These are phyloP conservation scores for Epichloe hybrida DNA, from an alignment of 2,329 filamentous ascomycete genomes.

Conservation along the genomic window DNA sequence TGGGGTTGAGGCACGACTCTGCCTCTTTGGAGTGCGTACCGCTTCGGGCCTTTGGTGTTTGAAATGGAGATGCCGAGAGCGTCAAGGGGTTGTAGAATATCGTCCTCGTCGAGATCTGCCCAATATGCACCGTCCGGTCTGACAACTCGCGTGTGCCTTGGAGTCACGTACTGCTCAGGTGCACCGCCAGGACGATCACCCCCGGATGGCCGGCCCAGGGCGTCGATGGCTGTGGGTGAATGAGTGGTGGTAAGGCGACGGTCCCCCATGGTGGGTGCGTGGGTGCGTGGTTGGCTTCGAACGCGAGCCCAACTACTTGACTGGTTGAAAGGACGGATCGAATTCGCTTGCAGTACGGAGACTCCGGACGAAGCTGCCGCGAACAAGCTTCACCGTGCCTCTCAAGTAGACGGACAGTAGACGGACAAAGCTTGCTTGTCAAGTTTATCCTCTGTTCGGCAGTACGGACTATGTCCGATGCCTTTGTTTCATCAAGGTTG, in stretches of 20 bases:
- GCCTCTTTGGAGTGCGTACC: conserved; percentile 19
- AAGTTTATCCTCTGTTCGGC: too few relatives aligned
- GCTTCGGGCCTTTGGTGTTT: conserved; percentile 14
- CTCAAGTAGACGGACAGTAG: too few relatives aligned
- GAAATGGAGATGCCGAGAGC: conserved; percentile 13
- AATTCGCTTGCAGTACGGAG: too few relatives aligned
- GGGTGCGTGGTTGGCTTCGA: background rate
- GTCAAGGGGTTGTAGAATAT: conserved; percentile 16
- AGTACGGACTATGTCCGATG: too few relatives aligned
- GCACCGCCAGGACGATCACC: background rate
- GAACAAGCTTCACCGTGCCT: too few relatives aligned
- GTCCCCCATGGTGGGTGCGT: conserved; percentile 8
- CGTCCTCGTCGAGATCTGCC: conserved; percentile 3
- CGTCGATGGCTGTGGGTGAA: background rate
- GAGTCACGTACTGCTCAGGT: conserved; percentile 1
- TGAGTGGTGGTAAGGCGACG: background rate
- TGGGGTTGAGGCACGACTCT: conserved; percentile 17
- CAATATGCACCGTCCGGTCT: conserved; percentile 1
- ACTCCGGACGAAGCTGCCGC: too few relatives aligned
- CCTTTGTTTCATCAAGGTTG: too few relatives aligned
- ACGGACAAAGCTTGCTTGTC: too few relatives aligned
- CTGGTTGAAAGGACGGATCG: too few relatives aligned
- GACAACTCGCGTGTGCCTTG: background rate
- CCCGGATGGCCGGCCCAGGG: background rate
- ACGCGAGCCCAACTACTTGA: too few relatives aligned